Percentiles rank a stretch among this genome's conserved stretches.
Evolutionary conservation across 2,329 filamentous ascomycete genomes (phyloP).

Genomic region (Alternaria solani): DNA sequence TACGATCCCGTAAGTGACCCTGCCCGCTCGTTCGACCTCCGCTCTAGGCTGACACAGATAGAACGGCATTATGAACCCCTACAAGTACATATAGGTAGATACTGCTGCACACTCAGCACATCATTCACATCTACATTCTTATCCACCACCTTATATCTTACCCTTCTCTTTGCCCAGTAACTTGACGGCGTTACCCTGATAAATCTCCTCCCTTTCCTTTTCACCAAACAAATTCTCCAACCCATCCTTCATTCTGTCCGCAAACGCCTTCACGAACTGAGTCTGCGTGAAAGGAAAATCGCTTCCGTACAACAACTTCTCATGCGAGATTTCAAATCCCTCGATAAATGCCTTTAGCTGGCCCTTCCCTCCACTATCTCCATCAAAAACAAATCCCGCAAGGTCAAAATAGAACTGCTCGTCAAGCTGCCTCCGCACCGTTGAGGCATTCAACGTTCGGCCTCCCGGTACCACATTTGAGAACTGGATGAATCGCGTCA

Average conservation of each 20-base stretch:
- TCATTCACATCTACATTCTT: neutral
- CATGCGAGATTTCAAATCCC: conserved; percentile 47
- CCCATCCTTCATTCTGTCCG: conserved; percentile 54
- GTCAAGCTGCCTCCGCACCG: conserved; percentile 44
- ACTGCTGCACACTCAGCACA: conserved; percentile 1
- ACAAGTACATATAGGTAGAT: conserved; percentile 80
- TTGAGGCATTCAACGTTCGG: conserved; percentile 32
- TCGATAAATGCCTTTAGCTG: conserved; percentile 60
- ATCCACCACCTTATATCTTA: neutral
- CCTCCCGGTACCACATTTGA: conserved; percentile 50
- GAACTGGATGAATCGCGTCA: conserved; percentile 56
- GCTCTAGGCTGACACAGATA: conserved; percentile 51
- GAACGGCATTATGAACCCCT: conserved; percentile 99
- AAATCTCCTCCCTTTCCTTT: conserved; percentile 49
- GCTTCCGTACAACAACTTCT: conserved; percentile 61
- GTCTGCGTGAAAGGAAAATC: conserved; percentile 62
- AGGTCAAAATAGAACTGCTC: conserved; percentile 62
- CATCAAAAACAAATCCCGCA: conserved; percentile 59
- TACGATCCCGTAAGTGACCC: conserved; percentile 85
- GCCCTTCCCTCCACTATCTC: conserved; percentile 44
- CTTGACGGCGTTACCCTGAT: conserved; percentile 50
- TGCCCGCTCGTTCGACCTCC: neutral
- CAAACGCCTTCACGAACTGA: conserved; percentile 48
- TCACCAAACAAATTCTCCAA: conserved; percentile 49
- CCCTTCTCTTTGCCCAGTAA: conserved; percentile 30